Base-by-base conservation (phyloP, 1,284 basidiomycete genomes). In the Xerocomus amazonicus region DNA sequence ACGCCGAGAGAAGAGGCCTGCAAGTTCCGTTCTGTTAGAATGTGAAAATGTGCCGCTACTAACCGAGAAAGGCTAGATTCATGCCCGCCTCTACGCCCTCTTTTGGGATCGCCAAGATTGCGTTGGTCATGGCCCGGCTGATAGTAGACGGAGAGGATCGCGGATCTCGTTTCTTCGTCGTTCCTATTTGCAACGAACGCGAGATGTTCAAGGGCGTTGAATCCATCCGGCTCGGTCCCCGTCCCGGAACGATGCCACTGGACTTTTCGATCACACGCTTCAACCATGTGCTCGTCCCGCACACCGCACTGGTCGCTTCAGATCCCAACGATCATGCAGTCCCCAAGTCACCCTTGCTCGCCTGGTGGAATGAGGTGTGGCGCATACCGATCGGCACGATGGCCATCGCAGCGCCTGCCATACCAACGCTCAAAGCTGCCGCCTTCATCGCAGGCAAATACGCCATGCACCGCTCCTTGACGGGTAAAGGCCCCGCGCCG, bases 61-160 rank as follows among this genome's bases (percentile, higher is more conserved):
- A 6, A 47, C 10, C 4, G 23, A 6, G 35, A 10, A 16, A 12
- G 19, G 19, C 19, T 54, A 82, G 80, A 56, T 80, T 77, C 57
- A 82, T 82, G 78, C 80, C 80, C 6, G 77, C 80, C 26, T 77
- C 80, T 1, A 76, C 74, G 2, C 80, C 79, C 7, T 59, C 68
- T n/a, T 78, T 74, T 57, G 73, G 73, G 3, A 70, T 79, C 28
- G 65, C 76, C 0, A 80, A 79, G 54, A 66, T 78, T 16, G 79
- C 76, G 19, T 54, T 81, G 26, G 77, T 80, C 16, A 77, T 80
- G 70, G 78, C 79, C 9, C 70, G 71, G 37, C 65, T 81, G 17
- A 73, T 80, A 8, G 73, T 78, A 3, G 66, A 76, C 38, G 71
- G 70, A 13, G 63, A 75, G 51, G 73, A 80, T 54, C 71, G 71